Percentiles rank a stretch among this genome's conserved stretches.
These are phyloP conservation scores for Cenchrus americanus DNA, from an alignment of 176 grass and related monocot genomes.

Conservation along the genomic window DNA sequence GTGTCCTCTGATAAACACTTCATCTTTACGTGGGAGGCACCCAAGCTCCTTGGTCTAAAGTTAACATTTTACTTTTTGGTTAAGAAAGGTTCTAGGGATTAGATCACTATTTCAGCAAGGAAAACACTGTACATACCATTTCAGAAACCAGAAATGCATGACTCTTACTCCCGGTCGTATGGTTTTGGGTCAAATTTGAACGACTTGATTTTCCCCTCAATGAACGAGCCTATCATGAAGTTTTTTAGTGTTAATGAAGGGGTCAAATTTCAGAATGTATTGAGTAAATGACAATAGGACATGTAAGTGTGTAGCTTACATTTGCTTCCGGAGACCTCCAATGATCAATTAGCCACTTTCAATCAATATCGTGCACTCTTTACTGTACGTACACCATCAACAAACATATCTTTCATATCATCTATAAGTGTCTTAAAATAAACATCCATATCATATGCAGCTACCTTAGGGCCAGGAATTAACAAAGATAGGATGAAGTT, in stretches of 20 bases:
- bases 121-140: background rate
- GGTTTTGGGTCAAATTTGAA: conserved; percentile 20
- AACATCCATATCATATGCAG: too few relatives aligned
- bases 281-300: background rate
- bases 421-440: too few relatives aligned
- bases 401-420: too few relatives aligned
- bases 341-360: conserved; percentile 13
- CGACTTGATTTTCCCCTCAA: conserved; percentile 9
- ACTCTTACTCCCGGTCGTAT: conserved; percentile 20
- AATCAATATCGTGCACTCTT: background rate
- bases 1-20: background rate
- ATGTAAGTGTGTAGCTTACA: background rate
- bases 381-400: too few relatives aligned
- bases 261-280: background rate
- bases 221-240: background rate
- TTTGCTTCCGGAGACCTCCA: background rate
- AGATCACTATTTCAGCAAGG: background rate
- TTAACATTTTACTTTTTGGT: too few relatives aligned
- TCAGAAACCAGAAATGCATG: background rate
- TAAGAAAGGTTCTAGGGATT: too few relatives aligned
- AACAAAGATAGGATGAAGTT: too few relatives aligned
- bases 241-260: background rate
- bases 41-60: background rate
- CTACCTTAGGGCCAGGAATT: too few relatives aligned
- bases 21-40: background rate